Evolutionary conservation across 2,329 filamentous ascomycete genomes (phyloP), one percentile per base, ranked within the genome.

Genomic region (Aureobasidium zeae): DNA sequence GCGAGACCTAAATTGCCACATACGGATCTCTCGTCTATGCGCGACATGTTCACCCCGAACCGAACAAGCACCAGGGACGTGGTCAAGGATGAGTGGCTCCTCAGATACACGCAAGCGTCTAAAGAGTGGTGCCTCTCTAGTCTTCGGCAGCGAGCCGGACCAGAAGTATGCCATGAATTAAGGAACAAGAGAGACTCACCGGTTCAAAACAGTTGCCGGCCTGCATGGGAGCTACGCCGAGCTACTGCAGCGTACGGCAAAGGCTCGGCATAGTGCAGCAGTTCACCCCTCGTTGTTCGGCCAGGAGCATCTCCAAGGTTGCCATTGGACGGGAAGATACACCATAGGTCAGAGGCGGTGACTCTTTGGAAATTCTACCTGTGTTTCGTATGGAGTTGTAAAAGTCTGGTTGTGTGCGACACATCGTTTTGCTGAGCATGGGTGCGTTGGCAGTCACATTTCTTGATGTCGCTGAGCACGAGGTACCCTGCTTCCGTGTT

Each of bases 341-440:
- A 41, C 37, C 37, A 8, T 32, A 28, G 19, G 16, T 25, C 5
- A 32, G 5, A 25, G 21, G 28, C 28, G 15, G 37, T 41, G 28
- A 32, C 37, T 41, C 15, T 41, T 24, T 31, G 37, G 22, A 32
- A 21, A 32, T 41, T 19, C 20, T 20, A 19, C 31, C 19, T n/a
- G 6, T 19, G 15, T 17, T 15, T 17, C 15, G 10, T 22, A 21
- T 34, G 13, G 30, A 28, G 13, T 17, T 26, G 13, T 15, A 11
- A 38, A 43, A 34, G 39, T 43, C 15, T 43, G 39, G 39, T 43
- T 43, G 39, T 43, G 39, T 43, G 39, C 30, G 13, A 33, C 39
- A 11, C 22, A 43, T 28, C 11, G 39, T 13, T 43, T 29, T 30
- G 28, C 26, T 43, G 30, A 29, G 39, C 22, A 43, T 34, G 39